Evolutionary conservation across 495 filamentous ascomycete species (phyloP).

Genomic region (Penicillium bovifimosum): DNA sequence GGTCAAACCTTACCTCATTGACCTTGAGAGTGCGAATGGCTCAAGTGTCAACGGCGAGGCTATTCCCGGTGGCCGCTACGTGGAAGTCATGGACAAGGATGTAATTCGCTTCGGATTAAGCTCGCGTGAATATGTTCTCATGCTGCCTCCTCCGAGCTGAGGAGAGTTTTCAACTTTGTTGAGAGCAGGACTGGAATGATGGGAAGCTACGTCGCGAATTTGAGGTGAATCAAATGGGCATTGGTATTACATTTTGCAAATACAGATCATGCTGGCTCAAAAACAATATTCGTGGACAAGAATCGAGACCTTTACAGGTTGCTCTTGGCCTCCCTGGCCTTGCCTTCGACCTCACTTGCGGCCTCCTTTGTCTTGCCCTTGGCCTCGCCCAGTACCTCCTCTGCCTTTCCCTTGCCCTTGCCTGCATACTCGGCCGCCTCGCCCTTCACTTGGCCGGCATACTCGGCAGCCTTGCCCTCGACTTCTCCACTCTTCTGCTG

Average conservation of each 20-base stretch:
- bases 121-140: slow-evolving; percentile 79
- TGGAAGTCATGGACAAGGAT: slow-evolving; percentile 85
- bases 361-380: slow-evolving; percentile 39
- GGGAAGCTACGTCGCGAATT: neutral
- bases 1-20: slow-evolving; percentile 88
- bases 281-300: neutral
- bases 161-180: neutral
- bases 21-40: slow-evolving; percentile 91
- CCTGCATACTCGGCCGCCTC: slow-evolving; percentile 37
- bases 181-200: neutral
- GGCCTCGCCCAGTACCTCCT: slow-evolving; percentile 34
- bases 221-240: neutral
- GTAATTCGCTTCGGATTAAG: slow-evolving; percentile 83
- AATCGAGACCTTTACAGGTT: slow-evolving; percentile 12
- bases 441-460: slow-evolving; percentile 38
- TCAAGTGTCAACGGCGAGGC: slow-evolving; percentile 73
- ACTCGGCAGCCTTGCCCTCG: slow-evolving; percentile 38
- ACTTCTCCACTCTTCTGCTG: slow-evolving; percentile 29
- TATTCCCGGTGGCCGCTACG: slow-evolving; percentile 68
- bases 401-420: slow-evolving; percentile 39
- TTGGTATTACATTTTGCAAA: slow-evolving; percentile 8
- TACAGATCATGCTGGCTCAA: neutral
- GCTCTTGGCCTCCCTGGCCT: slow-evolving; percentile 36
- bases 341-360: slow-evolving; percentile 35
- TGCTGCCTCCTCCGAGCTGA: slow-evolving; percentile 49